A percentile compares a stretch with the other conserved stretches of the same genome.
Conservation (phyloP, 441 rosid genomes). For the Cnidoscolus chayamansa region DNA sequence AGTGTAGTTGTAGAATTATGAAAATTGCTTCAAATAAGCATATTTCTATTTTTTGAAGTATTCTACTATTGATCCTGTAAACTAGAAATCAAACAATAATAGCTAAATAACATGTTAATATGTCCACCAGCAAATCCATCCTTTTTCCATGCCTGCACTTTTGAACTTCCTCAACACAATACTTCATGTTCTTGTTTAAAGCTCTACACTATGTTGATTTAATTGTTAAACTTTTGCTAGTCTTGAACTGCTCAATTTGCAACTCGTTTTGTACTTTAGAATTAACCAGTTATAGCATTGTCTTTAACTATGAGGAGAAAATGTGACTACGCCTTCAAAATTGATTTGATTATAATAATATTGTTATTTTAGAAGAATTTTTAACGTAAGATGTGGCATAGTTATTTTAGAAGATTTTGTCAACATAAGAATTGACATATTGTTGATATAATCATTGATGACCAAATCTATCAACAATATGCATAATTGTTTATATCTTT, state of each 20-base stretch:
- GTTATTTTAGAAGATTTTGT: neutral
- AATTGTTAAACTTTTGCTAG: neutral
- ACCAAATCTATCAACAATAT: neutral
- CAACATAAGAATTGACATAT: neutral
- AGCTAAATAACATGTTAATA: neutral
- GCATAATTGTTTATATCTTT: neutral
- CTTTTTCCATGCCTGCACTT: neutral
- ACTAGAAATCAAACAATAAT: neutral
- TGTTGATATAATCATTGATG: neutral
- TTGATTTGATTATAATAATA: neutral
- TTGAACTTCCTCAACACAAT: neutral
- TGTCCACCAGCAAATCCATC: neutral
- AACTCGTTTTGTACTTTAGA: neutral
- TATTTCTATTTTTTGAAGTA: neutral
- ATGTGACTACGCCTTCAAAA: neutral
- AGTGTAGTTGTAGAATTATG: neutral
- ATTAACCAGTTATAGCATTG: neutral
- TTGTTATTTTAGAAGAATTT: neutral
- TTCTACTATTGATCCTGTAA: neutral
- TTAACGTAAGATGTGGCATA: too few relatives aligned
- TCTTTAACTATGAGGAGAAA: neutral
- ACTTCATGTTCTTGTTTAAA: neutral
- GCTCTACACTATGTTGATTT: neutral
- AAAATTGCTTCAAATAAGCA: neutral
- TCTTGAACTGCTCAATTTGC: neutral